phyloP scores from a whole-genome alignment of 306 rosid genomes.

The Cajanus cajan region DNA sequence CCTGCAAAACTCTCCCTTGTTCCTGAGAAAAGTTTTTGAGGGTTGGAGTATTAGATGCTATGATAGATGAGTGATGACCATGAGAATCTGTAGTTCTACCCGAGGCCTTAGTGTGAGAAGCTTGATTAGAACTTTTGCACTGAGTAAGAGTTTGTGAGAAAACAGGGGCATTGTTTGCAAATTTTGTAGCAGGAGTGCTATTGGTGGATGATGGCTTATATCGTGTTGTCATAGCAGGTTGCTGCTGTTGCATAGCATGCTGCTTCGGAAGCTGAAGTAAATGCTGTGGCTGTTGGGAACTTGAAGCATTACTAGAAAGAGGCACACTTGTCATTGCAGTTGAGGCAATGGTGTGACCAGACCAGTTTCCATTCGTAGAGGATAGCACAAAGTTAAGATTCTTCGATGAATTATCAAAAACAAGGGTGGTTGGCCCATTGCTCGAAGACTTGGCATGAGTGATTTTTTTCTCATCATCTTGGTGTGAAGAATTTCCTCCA shows the following conservation, averaged over 20 bases:
- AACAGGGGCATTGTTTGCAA: conserved; percentile 42
- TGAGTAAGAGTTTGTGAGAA: conserved; percentile 45
- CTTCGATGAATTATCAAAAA: conserved; percentile 64
- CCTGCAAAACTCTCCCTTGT: conserved; percentile 50
- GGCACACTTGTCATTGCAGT: conserved; percentile 38
- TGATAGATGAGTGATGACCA: conserved; percentile 30
- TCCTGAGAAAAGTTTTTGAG: conserved; percentile 38
- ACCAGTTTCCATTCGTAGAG: conserved; percentile 50
- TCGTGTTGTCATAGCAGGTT: conserved; percentile 33
- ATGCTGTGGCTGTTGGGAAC: conserved; percentile 52
- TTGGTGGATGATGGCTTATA: conserved; percentile 33
- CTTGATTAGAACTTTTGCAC: conserved; percentile 42
- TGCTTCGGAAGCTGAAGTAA: conserved; percentile 54
- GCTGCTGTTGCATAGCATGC: conserved; percentile 48
- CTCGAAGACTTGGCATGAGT: conserved; percentile 45
- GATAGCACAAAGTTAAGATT: conserved; percentile 57
- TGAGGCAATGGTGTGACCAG: conserved; percentile 40
- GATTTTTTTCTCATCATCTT: conserved; percentile 50
- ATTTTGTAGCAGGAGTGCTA: conserved; percentile 34
- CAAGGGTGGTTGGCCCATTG: conserved; percentile 58
- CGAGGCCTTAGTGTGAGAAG: conserved; percentile 42
- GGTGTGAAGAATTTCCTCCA: conserved; percentile 40
- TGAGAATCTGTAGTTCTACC: conserved; percentile 40
- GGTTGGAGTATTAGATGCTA: conserved; percentile 33
- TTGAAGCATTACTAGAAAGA: conserved; percentile 39